phyloP scores from a whole-genome alignment of 2,329 filamentous ascomycete species.

The Diaporthe sp. region DNA sequence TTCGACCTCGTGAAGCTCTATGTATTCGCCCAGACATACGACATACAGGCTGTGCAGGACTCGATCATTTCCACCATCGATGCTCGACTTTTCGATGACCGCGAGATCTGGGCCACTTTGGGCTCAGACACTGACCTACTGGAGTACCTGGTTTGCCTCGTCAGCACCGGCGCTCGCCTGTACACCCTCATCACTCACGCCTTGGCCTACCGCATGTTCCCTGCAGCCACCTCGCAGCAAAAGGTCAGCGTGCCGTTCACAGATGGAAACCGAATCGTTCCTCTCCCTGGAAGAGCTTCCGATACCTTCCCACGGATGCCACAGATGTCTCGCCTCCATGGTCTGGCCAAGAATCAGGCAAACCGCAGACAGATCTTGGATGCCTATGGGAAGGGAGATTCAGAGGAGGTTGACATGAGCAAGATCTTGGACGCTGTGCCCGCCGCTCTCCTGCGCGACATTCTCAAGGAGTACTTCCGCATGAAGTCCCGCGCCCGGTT shows the following conservation, averaged over 20 bases:
- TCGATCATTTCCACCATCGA: background rate
- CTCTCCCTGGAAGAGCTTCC: background rate
- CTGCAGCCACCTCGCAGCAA: background rate
- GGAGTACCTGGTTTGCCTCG: background rate
- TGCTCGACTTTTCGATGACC: background rate
- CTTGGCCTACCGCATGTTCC: background rate
- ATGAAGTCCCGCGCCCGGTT: background rate
- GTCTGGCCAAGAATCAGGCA: background rate
- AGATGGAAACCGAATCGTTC: background rate
- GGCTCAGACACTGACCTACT: background rate
- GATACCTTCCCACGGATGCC: background rate
- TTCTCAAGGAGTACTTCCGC: background rate
- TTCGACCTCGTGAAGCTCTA: constrained; percentile 3
- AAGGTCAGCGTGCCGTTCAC: background rate
- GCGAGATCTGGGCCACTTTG: background rate
- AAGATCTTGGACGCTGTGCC: background rate
- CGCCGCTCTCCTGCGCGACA: background rate
- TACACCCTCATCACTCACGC: background rate
- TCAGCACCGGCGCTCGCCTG: background rate
- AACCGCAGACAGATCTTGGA: background rate
- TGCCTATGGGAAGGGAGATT: background rate
- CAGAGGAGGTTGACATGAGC: background rate
- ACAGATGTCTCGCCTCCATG: background rate
- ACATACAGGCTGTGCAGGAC: background rate
- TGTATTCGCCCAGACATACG: background rate